Conservation (phyloP, 345 rosid genomes). For the Lagerstroemia speciosa region DNA sequence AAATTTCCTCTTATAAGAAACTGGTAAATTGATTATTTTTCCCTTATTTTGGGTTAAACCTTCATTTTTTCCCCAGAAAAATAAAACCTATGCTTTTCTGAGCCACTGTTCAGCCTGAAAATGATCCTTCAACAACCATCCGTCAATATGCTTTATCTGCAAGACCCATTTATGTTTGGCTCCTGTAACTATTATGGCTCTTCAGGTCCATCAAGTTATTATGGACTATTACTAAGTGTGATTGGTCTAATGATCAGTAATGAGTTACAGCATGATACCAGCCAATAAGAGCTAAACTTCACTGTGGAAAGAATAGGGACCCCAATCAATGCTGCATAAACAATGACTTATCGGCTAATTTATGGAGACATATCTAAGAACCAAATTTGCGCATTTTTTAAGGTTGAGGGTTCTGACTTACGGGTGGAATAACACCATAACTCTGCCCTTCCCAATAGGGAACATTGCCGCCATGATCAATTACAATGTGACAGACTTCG, state of each 20-base stretch:
- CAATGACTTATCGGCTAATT: not conserved
- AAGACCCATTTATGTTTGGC: not conserved
- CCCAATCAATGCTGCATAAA: not conserved
- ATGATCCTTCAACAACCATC: not conserved
- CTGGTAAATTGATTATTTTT: not conserved
- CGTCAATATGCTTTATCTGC: not conserved
- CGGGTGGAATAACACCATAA: constrained; percentile 96
- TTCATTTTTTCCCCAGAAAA: not conserved
- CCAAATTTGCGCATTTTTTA: not conserved
- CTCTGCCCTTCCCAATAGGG: constrained; percentile 99
- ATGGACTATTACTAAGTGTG: no score
- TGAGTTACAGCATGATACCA: not conserved
- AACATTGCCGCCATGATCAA: constrained; percentile 85
- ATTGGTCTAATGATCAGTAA: no score
- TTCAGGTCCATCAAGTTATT: not conserved
- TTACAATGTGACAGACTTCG: constrained; percentile 94
- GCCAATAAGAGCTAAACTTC: not conserved
- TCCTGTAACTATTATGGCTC: not conserved
- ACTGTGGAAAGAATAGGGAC: not conserved
- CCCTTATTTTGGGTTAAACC: not conserved
- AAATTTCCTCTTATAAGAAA: not conserved
- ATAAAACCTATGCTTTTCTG: not conserved
- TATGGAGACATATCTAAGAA: not conserved
- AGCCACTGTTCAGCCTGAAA: not conserved
- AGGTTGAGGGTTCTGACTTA: constrained; percentile 32